Base-by-base conservation (phyloP, 257 asterid species). In the Ligustrum vulgare region DNA sequence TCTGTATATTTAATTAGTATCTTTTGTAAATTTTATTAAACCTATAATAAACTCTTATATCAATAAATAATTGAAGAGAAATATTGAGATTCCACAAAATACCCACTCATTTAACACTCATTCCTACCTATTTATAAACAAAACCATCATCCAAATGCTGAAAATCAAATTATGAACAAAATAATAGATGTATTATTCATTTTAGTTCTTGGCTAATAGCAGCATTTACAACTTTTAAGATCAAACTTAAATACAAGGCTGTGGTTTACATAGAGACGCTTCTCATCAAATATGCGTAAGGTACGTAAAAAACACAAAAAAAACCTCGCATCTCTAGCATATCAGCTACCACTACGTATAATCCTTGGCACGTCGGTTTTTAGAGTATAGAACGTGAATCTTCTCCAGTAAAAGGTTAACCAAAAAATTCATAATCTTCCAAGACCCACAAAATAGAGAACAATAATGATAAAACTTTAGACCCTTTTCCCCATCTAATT, bases 301-400 rank as follows among this genome's bases (percentile, higher is more conserved):
- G 63, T 23, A 78, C 45, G 71, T 37, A 54, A 77, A 31, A 77
- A 72, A 47, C 79, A 78, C 82, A 56, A 73, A 75, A 73, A 75
- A 77, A 75, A 34, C 75, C 71, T 60, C 13, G n/a, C 25, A 74
- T 76, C 72, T 73, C 83, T 70, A 70, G 51, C 71, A 76, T 63
- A 78, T 70, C 71, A 81, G 79, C 77, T 69, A 69, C 77, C 72
- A 68, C 64, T 70, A 18, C 45, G 78, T 41, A 41, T 23, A 70
- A 67, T 56, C 49, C 75, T 37, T 34, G 64, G 74, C 41, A 47
- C 4, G 13, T 60, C 8, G 35, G 33, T 23, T 22, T 60, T 54
- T 5, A 3, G 18, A 60, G 25, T 60, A 25, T 23, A 60, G 67
- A 60, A 60, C 35, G 25, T 54, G 35, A 62, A n/a, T 8, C 39